phyloP scores from a whole-genome alignment of 2,329 filamentous ascomycete species.

The Aspergillus sp. region DNA sequence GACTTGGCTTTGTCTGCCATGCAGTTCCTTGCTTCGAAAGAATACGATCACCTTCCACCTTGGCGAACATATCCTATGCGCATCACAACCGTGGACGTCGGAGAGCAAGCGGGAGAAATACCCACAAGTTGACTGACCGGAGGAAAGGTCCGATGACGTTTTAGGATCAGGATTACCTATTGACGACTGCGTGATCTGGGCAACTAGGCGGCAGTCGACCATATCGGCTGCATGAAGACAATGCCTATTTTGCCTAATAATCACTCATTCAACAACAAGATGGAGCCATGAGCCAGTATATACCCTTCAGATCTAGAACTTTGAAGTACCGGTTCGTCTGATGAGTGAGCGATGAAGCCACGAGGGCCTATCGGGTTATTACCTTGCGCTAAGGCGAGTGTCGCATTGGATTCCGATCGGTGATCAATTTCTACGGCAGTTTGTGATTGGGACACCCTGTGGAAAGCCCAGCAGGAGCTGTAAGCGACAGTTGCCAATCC shows the following conservation, averaged over 20 bases:
- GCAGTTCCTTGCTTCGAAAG: not conserved
- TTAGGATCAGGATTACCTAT: not conserved
- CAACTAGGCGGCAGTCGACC: not conserved
- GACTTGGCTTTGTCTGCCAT: not conserved
- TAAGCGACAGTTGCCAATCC: not conserved
- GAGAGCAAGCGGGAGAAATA: not conserved
- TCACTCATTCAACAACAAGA: not conserved
- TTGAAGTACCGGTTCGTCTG: not conserved
- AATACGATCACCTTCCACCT: not conserved
- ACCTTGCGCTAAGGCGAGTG: not conserved
- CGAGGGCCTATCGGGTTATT: not conserved
- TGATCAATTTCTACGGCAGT: not conserved
- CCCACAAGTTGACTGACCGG: not conserved
- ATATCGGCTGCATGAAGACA: not conserved
- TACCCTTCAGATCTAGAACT: not conserved
- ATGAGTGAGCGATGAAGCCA: not conserved
- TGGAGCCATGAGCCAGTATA: not conserved
- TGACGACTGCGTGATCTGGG: not conserved
- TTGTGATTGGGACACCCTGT: not conserved
- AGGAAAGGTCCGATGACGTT: not conserved
- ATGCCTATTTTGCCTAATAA: not conserved
- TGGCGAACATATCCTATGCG: not conserved
- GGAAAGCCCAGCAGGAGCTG: not conserved
- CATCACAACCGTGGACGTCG: not conserved
- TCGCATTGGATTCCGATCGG: not conserved